A percentile compares a stretch with the other conserved stretches of the same genome.
phyloP scores from a whole-genome alignment of 1,139 yeast genomes.

The Magnusiomyces suaveolens region DNA sequence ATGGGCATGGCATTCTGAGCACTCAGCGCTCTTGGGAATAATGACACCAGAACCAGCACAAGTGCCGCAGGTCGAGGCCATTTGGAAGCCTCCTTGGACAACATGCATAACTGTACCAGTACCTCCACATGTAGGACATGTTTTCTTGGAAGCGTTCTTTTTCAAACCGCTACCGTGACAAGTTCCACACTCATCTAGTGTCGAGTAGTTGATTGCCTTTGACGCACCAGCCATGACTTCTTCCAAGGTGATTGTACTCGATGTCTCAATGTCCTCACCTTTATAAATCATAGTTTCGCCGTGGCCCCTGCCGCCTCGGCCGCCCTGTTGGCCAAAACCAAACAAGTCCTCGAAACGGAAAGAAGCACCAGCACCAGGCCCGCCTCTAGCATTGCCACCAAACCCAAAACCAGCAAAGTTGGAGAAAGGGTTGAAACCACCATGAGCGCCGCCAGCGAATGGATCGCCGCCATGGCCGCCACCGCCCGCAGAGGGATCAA shows the following conservation, averaged over 20 bases:
- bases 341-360: conserved; percentile 82
- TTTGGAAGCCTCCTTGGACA: conserved; percentile 89
- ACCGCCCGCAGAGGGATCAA: conserved; percentile 46
- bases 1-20: conserved; percentile 76
- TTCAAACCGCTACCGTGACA: conserved; percentile 85
- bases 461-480: conserved; percentile 32
- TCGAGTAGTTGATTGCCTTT: conserved; percentile 58
- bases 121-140: conserved; percentile 87
- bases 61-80: conserved; percentile 83
- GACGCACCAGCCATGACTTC: conserved; percentile 78
- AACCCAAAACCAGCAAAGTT: conserved; percentile 47
- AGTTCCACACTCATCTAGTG: conserved; percentile 64
- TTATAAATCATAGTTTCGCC: conserved; percentile 49
- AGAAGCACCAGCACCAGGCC: conserved; percentile 24
- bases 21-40: conserved; percentile 58
- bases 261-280: conserved; percentile 82
- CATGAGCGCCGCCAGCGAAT: conserved; percentile 22
- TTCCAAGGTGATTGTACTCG: conserved; percentile 65
- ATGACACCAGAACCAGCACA: conserved; percentile 87
- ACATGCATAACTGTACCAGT: conserved; percentile 82
- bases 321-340: conserved; percentile 45
- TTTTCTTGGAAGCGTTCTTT: conserved; percentile 60
- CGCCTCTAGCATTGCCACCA: conserved; percentile 30
- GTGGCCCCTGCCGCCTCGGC: conserved; percentile 25
- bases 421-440: conserved; percentile 30